A percentile compares a stretch with the other conserved stretches of the same genome.
Conservation (phyloP, 495 filamentous ascomycete genomes). For the Mytilinidion resinicola region DNA sequence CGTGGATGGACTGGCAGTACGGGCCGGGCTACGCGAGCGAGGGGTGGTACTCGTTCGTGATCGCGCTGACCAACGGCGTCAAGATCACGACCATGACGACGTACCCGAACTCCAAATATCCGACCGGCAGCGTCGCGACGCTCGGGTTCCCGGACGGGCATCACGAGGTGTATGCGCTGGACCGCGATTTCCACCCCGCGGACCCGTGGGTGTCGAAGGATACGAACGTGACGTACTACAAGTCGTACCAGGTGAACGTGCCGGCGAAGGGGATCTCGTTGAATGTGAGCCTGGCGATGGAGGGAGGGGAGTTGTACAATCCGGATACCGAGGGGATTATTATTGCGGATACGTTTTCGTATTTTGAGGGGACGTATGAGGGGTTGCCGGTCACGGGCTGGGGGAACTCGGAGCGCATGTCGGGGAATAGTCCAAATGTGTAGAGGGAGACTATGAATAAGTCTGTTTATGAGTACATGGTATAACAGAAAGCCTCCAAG, state of each 20-base stretch:
- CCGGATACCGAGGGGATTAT: neutral
- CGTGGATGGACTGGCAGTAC: neutral
- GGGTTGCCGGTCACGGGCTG: neutral
- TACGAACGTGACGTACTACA: neutral
- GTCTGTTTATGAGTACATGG: no score
- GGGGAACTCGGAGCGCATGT: neutral
- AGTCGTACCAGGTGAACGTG: neutral
- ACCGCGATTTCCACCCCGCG: neutral
- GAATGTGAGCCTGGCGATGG: neutral
- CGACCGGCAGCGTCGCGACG: neutral
- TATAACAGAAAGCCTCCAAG: no score
- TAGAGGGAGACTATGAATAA: no score
- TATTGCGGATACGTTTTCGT: neutral
- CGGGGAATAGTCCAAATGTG: no score
- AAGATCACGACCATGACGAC: neutral
- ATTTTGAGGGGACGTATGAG: neutral
- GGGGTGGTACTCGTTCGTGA: neutral
- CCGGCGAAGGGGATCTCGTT: neutral
- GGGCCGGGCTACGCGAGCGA: neutral
- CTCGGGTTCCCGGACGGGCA: neutral
- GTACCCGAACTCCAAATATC: neutral
- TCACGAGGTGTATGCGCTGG: neutral
- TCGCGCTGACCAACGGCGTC: neutral
- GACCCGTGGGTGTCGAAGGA: neutral
- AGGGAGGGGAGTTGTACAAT: neutral